phyloP scores from a whole-genome alignment of 2,329 filamentous ascomycete genomes.

The Colletotrichum camelliae region DNA sequence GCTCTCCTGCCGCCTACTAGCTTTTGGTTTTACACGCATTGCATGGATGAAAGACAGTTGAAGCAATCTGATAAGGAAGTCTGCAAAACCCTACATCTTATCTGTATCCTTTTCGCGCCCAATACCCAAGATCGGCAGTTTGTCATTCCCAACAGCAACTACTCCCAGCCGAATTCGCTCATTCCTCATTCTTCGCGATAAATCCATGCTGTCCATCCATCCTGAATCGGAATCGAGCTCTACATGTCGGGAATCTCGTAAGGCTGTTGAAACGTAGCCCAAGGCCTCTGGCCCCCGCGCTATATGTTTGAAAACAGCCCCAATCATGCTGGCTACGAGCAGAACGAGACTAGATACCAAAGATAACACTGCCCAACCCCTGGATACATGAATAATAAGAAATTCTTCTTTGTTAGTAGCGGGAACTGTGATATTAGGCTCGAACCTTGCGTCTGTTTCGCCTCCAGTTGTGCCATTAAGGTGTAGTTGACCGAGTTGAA shows the following conservation, averaged over 20 bases:
- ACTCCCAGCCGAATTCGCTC: neutral
- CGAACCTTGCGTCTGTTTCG: rapidly evolving
- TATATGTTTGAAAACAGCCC: neutral
- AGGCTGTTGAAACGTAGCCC: neutral
- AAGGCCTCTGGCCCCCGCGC: neutral
- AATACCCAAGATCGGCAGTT: neutral
- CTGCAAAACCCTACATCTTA: rapidly evolving
- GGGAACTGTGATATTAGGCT: neutral
- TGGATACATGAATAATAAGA: neutral
- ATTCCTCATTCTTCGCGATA: neutral
- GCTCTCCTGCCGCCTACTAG: too few relatives aligned
- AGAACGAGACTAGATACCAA: neutral
- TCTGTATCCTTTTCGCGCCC: neutral
- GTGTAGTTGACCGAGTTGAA: rapidly evolving
- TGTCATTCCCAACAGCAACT: neutral
- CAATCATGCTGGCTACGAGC: neutral
- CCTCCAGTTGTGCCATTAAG: rapidly evolving
- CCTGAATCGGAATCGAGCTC: neutral
- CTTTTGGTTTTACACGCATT: too few relatives aligned
- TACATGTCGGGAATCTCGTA: neutral
- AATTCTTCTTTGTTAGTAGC: rapidly evolving
- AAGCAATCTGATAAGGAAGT: rapidly evolving
- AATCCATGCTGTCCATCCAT: neutral
- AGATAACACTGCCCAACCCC: neutral
- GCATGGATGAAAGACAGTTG: rapidly evolving